Base-by-base conservation (phyloP, 345 rosid species). In the Durio zibethinus region DNA sequence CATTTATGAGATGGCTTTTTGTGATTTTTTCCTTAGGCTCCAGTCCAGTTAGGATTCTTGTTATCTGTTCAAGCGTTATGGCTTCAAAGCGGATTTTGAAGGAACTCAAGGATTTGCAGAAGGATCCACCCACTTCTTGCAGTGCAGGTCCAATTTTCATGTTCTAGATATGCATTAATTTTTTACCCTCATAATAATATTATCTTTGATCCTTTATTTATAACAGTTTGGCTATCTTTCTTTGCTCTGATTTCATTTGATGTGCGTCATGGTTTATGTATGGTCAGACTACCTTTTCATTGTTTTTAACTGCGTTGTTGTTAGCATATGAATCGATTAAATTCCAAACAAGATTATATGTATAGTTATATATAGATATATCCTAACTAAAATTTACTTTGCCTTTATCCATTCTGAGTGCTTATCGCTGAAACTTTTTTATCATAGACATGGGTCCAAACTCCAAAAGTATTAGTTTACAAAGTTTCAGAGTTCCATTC, bases 21-120 rank as follows among this genome's bases (percentile, higher is more conserved):
- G 9, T 36, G 31, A 66, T 31, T 71, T 72, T 50, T 14, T 27
- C 15, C 23, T 14, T 2, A 29, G 70, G 59, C 60, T 61, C 43
- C 42, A 31, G 35, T 23, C 53, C 35, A 64, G 45, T 2, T 64
- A 64, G 69, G 40, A 36, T 7, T 1, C 12, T n/a, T 20, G 29
- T 64, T 0, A 4, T 64, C 59, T 43, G 59, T 16, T 71, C 62
- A 59, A 80, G 78, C 47, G 7, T 54, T 78, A 81, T 85, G 88
- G 88, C 86, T 78, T 81, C 88, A 11, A 85, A 85, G 81, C 84
- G 88, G 73, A 85, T 85, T 36, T 77, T 85, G 84, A 85, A 85
- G 81, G 87, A 84, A 72, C 85, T 84, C 47, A 84, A 84, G 85
- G 87, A 84, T 77, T 80, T 84, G 81, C 87, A 85, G 84, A 85